A percentile compares a stretch with the other conserved stretches of the same genome.
Evolutionary conservation across 2,329 filamentous ascomycete genomes (phyloP).

Genomic region (Phaeophleospora eucalypticola): DNA sequence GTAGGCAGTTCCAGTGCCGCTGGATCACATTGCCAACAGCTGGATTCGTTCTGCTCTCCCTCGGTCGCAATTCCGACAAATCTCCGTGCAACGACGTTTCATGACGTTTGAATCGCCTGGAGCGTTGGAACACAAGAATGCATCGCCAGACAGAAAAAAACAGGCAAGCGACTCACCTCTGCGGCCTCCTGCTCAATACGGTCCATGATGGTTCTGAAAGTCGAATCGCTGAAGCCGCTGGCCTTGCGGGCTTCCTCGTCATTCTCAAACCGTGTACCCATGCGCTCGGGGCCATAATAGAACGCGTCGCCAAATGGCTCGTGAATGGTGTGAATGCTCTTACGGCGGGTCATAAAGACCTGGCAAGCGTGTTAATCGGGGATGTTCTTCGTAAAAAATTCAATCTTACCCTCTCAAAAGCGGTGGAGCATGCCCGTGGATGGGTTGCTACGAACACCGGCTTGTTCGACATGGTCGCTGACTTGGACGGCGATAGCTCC

Average conservation of each 20-base stretch:
- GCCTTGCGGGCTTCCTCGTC: slow-evolving; percentile 54
- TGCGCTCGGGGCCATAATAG: slow-evolving; percentile 88
- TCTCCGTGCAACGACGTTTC: background rate
- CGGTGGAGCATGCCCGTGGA: slow-evolving; percentile 90
- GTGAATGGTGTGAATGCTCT: slow-evolving; percentile 78
- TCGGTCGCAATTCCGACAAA: background rate
- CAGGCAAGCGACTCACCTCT: slow-evolving; percentile 59
- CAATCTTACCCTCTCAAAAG: slow-evolving; percentile 78
- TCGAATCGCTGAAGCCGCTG: slow-evolving; percentile 66
- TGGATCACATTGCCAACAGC: too few species aligned
- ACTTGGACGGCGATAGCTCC: background rate
- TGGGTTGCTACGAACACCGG: slow-evolving; percentile 92
- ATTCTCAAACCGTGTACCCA: slow-evolving; percentile 72
- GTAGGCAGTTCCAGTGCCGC: too few species aligned
- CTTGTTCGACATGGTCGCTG: slow-evolving; percentile 61
- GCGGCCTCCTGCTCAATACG: slow-evolving; percentile 66
- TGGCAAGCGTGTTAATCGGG: slow-evolving; percentile 35
- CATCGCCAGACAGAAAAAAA: background rate
- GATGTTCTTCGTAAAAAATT: background rate
- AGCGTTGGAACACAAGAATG: background rate
- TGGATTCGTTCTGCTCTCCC: too few species aligned
- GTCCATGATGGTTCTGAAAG: slow-evolving; percentile 74
- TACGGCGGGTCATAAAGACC: slow-evolving; percentile 94
- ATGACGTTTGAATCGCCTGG: background rate
- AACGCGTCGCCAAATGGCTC: slow-evolving; percentile 97